Evolutionary conservation across 371 early-diverging fungal species (phyloP), one percentile per base, ranked within the genome.

Genomic region (Mucor mucedo): DNA sequence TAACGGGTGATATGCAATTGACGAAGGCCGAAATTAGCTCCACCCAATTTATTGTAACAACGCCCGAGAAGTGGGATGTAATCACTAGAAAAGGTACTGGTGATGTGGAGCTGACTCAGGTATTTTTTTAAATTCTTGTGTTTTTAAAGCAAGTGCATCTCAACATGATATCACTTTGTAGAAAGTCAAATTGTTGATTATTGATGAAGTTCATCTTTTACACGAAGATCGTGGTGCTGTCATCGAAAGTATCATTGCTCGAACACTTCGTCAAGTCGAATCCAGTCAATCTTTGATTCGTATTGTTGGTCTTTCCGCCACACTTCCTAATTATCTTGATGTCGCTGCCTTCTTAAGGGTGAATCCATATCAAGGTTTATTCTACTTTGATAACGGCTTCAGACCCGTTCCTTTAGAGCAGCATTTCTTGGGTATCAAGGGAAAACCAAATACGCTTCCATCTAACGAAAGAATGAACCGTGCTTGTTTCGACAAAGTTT

Each of bases 41-140:
- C 16, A 95, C 98, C 2, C 94, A 98, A 74, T 93, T 99, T 62
- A 93, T 99, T 63, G 97, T 99, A 13, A 98, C 98, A 10, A 99
- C 99, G 1, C 99, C 99, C 0, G 99, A 99, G 73, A 99, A 99
- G 73, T 99, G 99, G 97, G 99, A 99, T 83, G 97, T 98, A 2
- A 93, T 98, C 29, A 99, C 99, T 7, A 84, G 99, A 68, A 99
- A 98, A 80, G 84, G 93, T 28, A 90, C 90, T 2, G 96, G 95
- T 27, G 96, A 96, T 77, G 89, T 87, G 4, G 96, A 97, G 66
- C 80, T 97, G n/a, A 88, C 92, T 5, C 91, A 91, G 66, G 90
- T 93, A 72, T 21, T 21, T 21, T 21, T 21, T 21, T 21, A 21
- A 21, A 21, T 21, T 21, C 21, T 21, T 21, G 21, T 21, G 1